Base-by-base conservation (phyloP, 116 monocot species). In the Posidonia oceanica region DNA sequence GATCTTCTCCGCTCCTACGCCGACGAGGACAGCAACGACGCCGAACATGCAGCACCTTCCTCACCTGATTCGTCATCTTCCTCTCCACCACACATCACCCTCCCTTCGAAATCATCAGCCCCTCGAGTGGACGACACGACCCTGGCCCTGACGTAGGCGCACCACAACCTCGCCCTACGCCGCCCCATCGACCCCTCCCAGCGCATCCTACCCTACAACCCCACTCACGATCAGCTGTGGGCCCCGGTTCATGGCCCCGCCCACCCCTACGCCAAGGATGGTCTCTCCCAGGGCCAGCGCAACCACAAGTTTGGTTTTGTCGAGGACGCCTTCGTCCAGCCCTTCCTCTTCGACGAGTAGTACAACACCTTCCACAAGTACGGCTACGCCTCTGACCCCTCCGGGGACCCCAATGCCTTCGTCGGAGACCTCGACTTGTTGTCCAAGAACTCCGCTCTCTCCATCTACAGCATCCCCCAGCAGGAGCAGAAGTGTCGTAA, bases 271-370 rank as follows among this genome's bases (percentile, higher is more conserved):
- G 83, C 85, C 70, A 85, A 85, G 71, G 87, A 92, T 78, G 87
- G 88, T 60, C 61, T 83, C 75, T 75, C 89, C 67, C 83, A 85
- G 75, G 98, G 92, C 71, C 70, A 90, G 61, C 83, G 92, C 79
- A 98, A 92, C 74, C 98, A 98, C 86, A 98, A 98, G 85, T 85
- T 98, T 44, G 92, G 98, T 36, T 90, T 85, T 71, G 98, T 98
- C 53, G 98, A 98, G 81, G 93, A 98, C 62, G 93, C 92, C 54
- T 61, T 92, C 22, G 87, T 93, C 75, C 79, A 92, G 40, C 86
- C 93, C 52, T 92, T 98, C 80, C 86, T 98, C 77, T 98, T 98
- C 73, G 84, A 98, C 65, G 87, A 92, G 80, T 90, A 92, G 79
- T 98, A 92, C 79, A 92, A 98, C 86, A 98, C 98, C 39, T 93